Conservation (phyloP, 176 grass and related monocot species). For the Calamus simplicifolius region DNA sequence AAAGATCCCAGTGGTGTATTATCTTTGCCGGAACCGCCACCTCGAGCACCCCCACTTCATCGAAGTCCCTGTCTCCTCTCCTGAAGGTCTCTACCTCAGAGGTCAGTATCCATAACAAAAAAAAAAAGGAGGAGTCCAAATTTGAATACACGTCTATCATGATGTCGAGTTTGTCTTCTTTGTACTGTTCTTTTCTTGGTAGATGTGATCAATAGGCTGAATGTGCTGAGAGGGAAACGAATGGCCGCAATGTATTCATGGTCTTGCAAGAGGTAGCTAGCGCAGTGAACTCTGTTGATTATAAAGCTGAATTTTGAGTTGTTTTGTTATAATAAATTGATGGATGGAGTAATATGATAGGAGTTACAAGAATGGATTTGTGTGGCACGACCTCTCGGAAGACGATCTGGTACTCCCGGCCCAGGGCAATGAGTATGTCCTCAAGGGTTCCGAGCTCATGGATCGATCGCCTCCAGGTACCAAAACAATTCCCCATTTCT, state of each 20-base stretch:
- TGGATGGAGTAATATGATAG: neutral
- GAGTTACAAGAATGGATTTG: slow-evolving; percentile 28
- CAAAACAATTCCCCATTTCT: neutral
- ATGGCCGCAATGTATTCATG: slow-evolving; percentile 93
- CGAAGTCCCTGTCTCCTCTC: slow-evolving; percentile 72
- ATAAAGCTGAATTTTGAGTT: neutral
- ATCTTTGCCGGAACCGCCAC: slow-evolving; percentile 75
- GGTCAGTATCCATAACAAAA: slow-evolving; percentile 28
- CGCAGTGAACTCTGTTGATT: neutral
- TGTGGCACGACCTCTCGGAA: slow-evolving; percentile 26
- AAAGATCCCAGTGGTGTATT: slow-evolving; percentile 89
- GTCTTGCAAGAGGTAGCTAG: slow-evolving; percentile 95
- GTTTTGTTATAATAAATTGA: neutral
- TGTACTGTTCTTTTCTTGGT: slow-evolving; percentile 9
- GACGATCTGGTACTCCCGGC: slow-evolving; percentile 22
- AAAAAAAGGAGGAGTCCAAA: slow-evolving; percentile 2
- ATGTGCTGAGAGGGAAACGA: slow-evolving; percentile 70
- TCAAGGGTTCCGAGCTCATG: slow-evolving; percentile 24
- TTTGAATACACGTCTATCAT: neutral
- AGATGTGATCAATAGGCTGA: slow-evolving; percentile 94
- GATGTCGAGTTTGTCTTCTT: slow-evolving; percentile 13
- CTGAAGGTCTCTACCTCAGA: slow-evolving; percentile 81
- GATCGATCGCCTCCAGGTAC: slow-evolving; percentile 26
- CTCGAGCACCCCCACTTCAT: slow-evolving; percentile 99
- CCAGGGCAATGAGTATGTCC: slow-evolving; percentile 24